Percentiles rank a stretch among this genome's conserved stretches.
Conservation (phyloP, 495 filamentous ascomycete species). For the Clohesyomyces aquaticus region DNA sequence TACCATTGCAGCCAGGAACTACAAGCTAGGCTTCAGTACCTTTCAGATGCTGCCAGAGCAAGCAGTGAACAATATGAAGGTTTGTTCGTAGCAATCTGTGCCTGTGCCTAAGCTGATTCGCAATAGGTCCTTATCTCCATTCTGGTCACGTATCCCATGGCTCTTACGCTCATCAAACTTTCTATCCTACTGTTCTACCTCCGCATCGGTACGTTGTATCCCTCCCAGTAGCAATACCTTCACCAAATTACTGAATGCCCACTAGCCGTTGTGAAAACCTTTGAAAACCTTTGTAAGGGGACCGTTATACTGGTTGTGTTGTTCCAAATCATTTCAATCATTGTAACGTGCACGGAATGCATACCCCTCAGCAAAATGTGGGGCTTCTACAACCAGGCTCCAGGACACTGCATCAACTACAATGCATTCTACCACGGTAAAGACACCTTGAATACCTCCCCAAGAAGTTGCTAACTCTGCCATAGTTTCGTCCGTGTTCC, state of each 20-base stretch:
- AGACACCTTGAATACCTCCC: slow-evolving; percentile 6
- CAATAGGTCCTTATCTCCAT: background rate
- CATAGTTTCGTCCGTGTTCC: slow-evolving; percentile 53
- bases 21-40: slow-evolving; percentile 18
- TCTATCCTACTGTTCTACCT: slow-evolving; percentile 56
- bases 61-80: slow-evolving; percentile 44
- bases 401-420: slow-evolving; percentile 53
- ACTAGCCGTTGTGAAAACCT: slow-evolving; percentile 8
- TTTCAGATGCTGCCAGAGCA: background rate
- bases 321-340: slow-evolving; percentile 45
- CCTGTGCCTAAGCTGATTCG: background rate
- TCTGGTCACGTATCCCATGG: slow-evolving; percentile 16
- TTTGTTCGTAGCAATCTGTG: background rate
- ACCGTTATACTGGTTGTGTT: slow-evolving; percentile 42
- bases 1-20: slow-evolving; percentile 10
- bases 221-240: background rate
- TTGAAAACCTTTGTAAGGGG: slow-evolving; percentile 34
- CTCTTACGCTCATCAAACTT: slow-evolving; percentile 43
- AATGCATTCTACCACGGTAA: slow-evolving; percentile 55
- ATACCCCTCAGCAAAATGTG: slow-evolving; percentile 51
- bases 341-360: slow-evolving; percentile 52
- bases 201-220: slow-evolving; percentile 48
- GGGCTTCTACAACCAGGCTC: slow-evolving; percentile 47
- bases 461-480: background rate
- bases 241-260: background rate